Conservation (phyloP, 1,284 basidiomycete genomes). For the Vanrija humicola region DNA sequence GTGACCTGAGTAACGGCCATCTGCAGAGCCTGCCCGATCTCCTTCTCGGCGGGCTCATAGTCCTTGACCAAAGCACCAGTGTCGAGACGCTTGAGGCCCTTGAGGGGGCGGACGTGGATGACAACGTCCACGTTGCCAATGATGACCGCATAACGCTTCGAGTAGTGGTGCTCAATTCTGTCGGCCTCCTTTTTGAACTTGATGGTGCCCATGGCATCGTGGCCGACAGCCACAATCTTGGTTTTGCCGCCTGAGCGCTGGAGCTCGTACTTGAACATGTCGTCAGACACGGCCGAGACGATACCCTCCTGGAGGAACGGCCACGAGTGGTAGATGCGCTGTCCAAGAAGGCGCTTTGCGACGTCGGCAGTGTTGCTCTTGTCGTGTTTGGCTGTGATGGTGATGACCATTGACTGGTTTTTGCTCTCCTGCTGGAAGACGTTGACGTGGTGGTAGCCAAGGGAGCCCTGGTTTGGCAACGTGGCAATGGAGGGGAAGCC, state of each 20-base stretch:
- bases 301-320: slow-evolving; percentile 91
- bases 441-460: slow-evolving; percentile 86
- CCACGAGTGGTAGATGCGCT: slow-evolving; percentile 80
- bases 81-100: slow-evolving; percentile 84
- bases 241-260: slow-evolving; percentile 59
- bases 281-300: slow-evolving; percentile 82
- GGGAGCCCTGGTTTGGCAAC: slow-evolving; percentile 68
- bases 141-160: slow-evolving; percentile 82
- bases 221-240: slow-evolving; percentile 65
- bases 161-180: slow-evolving; percentile 76
- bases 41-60: slow-evolving; percentile 76
- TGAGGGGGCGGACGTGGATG: slow-evolving; percentile 77
- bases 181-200: slow-evolving; percentile 76
- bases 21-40: slow-evolving; percentile 80
- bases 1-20: slow-evolving; percentile 70
- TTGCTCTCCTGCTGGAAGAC: slow-evolving; percentile 86
- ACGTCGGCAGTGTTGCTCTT: slow-evolving; percentile 64
- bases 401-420: slow-evolving; percentile 88
- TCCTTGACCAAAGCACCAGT: slow-evolving; percentile 90
- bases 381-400: slow-evolving; percentile 73
- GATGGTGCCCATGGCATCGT: slow-evolving; percentile 61
- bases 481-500: slow-evolving; percentile 95
- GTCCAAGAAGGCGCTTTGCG: slow-evolving; percentile 69
- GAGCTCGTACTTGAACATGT: slow-evolving; percentile 76
- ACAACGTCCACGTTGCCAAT: slow-evolving; percentile 76